phyloP scores from a whole-genome alignment of 2,329 filamentous ascomycete species.

The Colletotrichum siamense region DNA sequence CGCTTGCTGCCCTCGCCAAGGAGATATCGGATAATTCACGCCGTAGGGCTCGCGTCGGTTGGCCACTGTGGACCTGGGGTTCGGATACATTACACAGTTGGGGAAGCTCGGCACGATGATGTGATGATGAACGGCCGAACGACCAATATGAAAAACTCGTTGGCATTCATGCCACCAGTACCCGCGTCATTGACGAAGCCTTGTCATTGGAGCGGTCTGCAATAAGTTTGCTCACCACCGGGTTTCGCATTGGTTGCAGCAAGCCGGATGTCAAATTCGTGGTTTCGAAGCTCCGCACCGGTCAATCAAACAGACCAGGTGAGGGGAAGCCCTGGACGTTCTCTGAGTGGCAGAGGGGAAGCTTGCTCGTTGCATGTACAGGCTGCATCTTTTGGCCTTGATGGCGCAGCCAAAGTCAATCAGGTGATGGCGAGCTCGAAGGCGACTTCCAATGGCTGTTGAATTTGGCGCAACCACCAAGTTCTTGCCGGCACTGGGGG shows the following conservation, averaged over 20 bases:
- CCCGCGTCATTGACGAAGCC: not conserved
- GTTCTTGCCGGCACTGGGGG: not conserved
- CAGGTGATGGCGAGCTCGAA: not conserved
- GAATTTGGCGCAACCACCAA: not conserved
- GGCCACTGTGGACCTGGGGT: not conserved
- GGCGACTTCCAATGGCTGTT: not conserved
- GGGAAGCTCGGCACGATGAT: constrained; percentile 9
- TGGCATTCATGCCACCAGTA: not conserved
- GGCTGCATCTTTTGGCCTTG: not conserved
- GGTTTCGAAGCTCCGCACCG: constrained; percentile 8
- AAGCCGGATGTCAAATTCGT: not conserved
- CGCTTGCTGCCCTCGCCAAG: not conserved
- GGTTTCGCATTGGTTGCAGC: not conserved
- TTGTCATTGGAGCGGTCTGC: not conserved
- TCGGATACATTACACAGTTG: not conserved
- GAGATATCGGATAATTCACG: not conserved
- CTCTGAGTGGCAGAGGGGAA: not conserved
- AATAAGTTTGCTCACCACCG: not conserved
- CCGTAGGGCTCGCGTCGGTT: not conserved
- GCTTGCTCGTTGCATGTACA: not conserved
- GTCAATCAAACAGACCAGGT: not conserved
- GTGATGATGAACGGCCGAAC: not conserved
- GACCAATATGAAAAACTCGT: not conserved
- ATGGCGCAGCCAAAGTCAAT: constrained; percentile 10
- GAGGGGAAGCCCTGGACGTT: not conserved